Base-by-base conservation (phyloP, 768 basidiomycete species). In the Trametes gibbosa region DNA sequence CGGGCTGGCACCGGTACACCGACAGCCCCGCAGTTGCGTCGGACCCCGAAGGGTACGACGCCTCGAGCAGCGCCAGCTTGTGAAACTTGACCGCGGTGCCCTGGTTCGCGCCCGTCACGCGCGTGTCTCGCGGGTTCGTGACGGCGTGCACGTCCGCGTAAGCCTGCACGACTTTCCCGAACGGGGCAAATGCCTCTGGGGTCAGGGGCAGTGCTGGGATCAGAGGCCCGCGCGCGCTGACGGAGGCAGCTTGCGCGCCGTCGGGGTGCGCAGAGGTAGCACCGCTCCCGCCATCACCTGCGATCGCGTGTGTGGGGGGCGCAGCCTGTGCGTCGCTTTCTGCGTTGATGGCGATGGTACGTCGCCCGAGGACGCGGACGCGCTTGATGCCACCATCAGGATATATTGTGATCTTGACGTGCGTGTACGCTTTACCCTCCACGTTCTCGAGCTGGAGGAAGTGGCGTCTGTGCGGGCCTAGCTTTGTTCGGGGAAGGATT, bases 331-430 rank as follows among this genome's bases (percentile, higher is more conserved):
- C 50, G 29, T 56, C 50, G 52, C 50, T 32, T 37, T 42, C 51
- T 7, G 29, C 32, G 35, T 21, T 34, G 50, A 53, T 49, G 49
- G 56, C 13, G 5, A 23, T 46, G 43, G 78, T 79, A 48, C 83
- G 81, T 53, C 79, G 75, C 5, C 97, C 93, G 63, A 85, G 77
- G 49, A 97, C 73, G 59, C 97, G 83, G n/a, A 99, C 78, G 23
- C 97, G 84, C 75, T 98, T 98, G 69, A 98, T 75, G 24, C 97
- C 97, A 42, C 97, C 97, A 68, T 99, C 96, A 1, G 97, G 97
- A 70, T 89, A 83, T 66, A 97, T 96, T 19, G 90, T 92, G 59
- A 97, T 75, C 65, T 86, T 84, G 58, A 98, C 82, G 72, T 99
- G 96, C 14, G 86, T 94, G 71, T 85, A 95, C 19, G 77, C 70